These are phyloP conservation scores for Podaxis sp. DNA, from an alignment of 768 basidiomycete genomes.

Conservation along the genomic window DNA sequence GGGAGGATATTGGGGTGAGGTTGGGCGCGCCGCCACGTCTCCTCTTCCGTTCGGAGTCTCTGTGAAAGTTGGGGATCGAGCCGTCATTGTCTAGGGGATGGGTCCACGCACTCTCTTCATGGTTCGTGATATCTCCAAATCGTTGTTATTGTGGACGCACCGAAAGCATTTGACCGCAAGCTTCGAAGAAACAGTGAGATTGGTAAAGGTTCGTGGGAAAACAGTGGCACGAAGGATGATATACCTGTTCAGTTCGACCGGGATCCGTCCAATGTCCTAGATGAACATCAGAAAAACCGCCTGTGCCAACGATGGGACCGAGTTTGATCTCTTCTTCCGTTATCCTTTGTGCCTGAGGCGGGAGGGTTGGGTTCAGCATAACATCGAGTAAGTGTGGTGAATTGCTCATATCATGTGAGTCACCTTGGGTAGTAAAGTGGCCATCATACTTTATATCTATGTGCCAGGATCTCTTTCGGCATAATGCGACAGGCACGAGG, in stretches of 20 bases:
- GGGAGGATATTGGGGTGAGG: constrained; percentile 2
- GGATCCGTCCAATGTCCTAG: neutral
- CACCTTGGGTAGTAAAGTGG: neutral
- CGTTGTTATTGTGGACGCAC: neutral
- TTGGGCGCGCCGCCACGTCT: neutral
- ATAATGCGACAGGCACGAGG: neutral
- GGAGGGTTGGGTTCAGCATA: neutral
- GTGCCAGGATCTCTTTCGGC: neutral
- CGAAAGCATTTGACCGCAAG: constrained; percentile 6
- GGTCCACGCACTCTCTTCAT: neutral
- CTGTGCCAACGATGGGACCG: neutral
- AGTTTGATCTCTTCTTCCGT: neutral
- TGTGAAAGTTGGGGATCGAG: neutral
- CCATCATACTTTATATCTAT: neutral
- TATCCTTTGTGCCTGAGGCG: neutral
- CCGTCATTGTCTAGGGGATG: neutral
- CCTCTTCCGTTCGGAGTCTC: neutral
- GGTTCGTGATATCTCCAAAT: neutral
- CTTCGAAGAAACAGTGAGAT: neutral
- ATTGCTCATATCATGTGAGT: neutral
- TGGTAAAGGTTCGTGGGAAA: neutral
- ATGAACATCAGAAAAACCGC: constrained; percentile 3
- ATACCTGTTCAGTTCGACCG: neutral
- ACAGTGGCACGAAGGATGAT: too few species aligned
- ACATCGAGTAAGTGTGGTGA: neutral